phyloP scores from a whole-genome alignment of 1,284 basidiomycete genomes.

The Paramarasmius palmivorus region DNA sequence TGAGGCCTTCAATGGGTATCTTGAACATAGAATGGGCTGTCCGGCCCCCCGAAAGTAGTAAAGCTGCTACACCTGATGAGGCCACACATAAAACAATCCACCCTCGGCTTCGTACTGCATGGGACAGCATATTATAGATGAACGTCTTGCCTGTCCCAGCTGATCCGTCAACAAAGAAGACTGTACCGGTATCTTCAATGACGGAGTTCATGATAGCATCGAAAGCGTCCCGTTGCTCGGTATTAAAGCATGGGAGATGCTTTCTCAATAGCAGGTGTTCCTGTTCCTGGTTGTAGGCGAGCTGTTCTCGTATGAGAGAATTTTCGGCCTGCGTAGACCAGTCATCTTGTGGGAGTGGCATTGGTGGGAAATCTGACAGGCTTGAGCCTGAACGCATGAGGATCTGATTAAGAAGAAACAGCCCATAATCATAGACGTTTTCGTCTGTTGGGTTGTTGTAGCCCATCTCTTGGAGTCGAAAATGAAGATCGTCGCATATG shows the following conservation, averaged over 20 bases:
- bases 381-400: slow-evolving; percentile 22
- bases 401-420: slow-evolving; percentile 27
- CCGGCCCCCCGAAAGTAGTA: slow-evolving; percentile 12
- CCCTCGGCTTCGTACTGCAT: slow-evolving; percentile 24
- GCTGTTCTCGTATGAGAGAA: slow-evolving; percentile 38
- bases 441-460: slow-evolving; percentile 19
- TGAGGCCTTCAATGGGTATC: slow-evolving; percentile 15
- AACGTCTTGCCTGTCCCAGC: slow-evolving; percentile 54
- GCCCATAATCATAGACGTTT: slow-evolving; percentile 34
- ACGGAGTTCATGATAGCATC: slow-evolving; percentile 32
- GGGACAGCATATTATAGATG: slow-evolving; percentile 40
- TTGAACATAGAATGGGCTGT: slow-evolving; percentile 8
- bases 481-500: slow-evolving; percentile 41
- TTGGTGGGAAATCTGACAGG: slow-evolving; percentile 20
- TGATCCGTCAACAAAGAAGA: slow-evolving; percentile 46
- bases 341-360: slow-evolving; percentile 23
- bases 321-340: slow-evolving; percentile 32
- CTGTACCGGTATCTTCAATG: slow-evolving; percentile 19
- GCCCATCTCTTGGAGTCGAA: slow-evolving; percentile 16
- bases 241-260: slow-evolving; percentile 30
- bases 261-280: slow-evolving; percentile 16
- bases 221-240: slow-evolving; percentile 35
- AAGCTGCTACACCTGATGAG: slow-evolving; percentile 18
- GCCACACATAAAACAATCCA: slow-evolving; percentile 27
- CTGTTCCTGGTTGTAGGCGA: slow-evolving; percentile 28